Percentiles rank a stretch among this genome's conserved stretches.
Evolutionary conservation across 2,329 filamentous ascomycete genomes (phyloP).

Genomic region (Pseudocercospora crystallina): DNA sequence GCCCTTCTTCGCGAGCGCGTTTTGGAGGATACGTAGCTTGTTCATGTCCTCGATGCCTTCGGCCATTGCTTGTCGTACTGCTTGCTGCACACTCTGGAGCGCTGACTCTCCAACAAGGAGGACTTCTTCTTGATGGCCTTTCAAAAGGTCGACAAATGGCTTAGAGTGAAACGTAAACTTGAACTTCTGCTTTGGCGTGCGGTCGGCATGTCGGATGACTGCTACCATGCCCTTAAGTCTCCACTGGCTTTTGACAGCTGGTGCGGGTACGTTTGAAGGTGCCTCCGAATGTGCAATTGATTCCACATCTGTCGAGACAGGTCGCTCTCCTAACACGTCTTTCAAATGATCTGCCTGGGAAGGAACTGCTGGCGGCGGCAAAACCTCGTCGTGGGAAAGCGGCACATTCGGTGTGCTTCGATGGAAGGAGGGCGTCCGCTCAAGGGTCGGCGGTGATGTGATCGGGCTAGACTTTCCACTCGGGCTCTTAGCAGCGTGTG

Average conservation of each 20-base stretch:
- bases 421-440: conserved; percentile 27
- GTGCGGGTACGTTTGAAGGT: conserved; percentile 44
- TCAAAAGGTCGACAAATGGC: conserved; percentile 90
- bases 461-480: conserved; percentile 40
- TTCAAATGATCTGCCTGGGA: conserved; percentile 10
- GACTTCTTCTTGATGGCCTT: conserved; percentile 94
- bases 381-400: conserved; percentile 25
- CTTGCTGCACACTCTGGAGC: conserved; percentile 81
- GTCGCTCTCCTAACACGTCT: conserved; percentile 10
- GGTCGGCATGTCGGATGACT: conserved; percentile 92
- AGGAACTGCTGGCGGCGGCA: conserved; percentile 33
- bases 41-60: conserved; percentile 79
- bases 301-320: conserved; percentile 19
- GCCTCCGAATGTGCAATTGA: conserved; percentile 20
- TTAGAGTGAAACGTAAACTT: conserved; percentile 98
- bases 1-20: conserved; percentile 88
- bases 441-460: conserved; percentile 45
- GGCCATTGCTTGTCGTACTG: conserved; percentile 76
- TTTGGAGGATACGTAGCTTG: conserved; percentile 82
- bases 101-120: conserved; percentile 89
- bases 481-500: conserved; percentile 22
- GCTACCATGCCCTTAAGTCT: conserved; percentile 97
- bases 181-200: conserved; percentile 98
- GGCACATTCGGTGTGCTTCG: conserved; percentile 20
- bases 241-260: conserved; percentile 84